Evolutionary conservation across 345 rosid species (phyloP).

Genomic region (Rubroshorea leprosula): DNA sequence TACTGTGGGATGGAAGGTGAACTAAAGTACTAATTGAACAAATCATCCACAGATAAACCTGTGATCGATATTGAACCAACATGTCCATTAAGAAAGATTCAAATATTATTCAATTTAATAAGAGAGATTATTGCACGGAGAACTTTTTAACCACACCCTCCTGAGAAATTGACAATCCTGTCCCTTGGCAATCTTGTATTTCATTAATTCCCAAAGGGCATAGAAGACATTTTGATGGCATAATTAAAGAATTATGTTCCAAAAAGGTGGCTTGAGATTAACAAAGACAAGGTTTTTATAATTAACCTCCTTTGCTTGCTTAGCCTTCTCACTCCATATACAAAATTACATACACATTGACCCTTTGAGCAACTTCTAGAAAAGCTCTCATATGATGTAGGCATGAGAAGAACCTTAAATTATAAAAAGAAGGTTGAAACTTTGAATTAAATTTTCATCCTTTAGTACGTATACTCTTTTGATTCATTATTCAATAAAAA

Average conservation of each 20-base stretch:
- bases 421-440: not conserved
- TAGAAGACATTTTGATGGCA: not conserved
- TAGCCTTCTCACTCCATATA: constrained; percentile 12
- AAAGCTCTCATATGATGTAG: not conserved
- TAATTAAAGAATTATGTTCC: not conserved
- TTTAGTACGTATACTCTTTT: not conserved
- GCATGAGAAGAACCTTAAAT: not conserved
- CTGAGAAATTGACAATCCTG: not conserved
- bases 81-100: too few relatives aligned
- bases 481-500: not conserved
- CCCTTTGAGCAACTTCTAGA: constrained; percentile 7
- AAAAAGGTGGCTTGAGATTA: constrained; percentile 2
- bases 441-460: not conserved
- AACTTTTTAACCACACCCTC: constrained; percentile 8
- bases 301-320: constrained; percentile 10
- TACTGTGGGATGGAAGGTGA: too few relatives aligned
- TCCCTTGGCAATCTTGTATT: not conserved
- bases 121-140: not conserved
- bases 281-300: not conserved
- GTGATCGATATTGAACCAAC: too few relatives aligned
- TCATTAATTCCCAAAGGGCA: not conserved
- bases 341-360: not conserved
- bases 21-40: too few relatives aligned
- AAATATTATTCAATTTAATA: constrained; percentile 20
- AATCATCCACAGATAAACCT: too few relatives aligned